These are phyloP conservation scores for Dendrostoma leiphaemia DNA, from an alignment of 2,329 filamentous ascomycete species.

Conservation along the genomic window DNA sequence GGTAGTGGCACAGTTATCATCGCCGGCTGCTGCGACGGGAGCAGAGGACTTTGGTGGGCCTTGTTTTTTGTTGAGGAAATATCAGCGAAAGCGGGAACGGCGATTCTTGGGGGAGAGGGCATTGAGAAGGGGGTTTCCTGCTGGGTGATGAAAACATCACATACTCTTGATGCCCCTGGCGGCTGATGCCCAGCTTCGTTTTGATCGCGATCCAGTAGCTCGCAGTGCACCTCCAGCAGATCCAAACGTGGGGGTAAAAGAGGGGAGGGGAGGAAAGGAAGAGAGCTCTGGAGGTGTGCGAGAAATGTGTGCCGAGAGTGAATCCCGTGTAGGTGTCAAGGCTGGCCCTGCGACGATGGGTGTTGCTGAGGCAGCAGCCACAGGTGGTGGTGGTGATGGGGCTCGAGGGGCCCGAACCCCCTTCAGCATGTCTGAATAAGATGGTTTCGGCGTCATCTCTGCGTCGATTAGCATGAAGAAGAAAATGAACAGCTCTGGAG, in stretches of 20 bases:
- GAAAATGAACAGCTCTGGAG: no score
- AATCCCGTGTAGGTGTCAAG: background rate
- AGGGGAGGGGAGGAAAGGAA: background rate
- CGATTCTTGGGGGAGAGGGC: background rate
- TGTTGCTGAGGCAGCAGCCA: background rate
- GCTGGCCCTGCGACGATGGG: no score
- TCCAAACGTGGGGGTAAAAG: no score
- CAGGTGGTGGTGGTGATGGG: background rate
- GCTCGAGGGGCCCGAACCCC: background rate
- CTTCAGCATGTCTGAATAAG: background rate
- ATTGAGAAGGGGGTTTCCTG: background rate
- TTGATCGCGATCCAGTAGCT: background rate
- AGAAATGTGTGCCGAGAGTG: background rate
- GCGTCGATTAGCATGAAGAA: no score
- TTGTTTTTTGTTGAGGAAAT: background rate
- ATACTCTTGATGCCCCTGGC: background rate
- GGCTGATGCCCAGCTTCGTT: background rate
- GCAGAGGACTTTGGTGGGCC: background rate
- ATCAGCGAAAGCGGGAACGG: background rate
- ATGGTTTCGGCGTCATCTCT: background rate
- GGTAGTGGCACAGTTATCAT: background rate
- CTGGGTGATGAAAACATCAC: background rate
- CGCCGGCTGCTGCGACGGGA: background rate
- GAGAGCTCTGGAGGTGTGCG: background rate
- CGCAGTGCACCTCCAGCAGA: background rate